A percentile compares a stretch with the other conserved stretches of the same genome.
These are phyloP conservation scores for Sphaerulina musiva DNA, from an alignment of 2,329 filamentous ascomycete genomes.

Conservation along the genomic window DNA sequence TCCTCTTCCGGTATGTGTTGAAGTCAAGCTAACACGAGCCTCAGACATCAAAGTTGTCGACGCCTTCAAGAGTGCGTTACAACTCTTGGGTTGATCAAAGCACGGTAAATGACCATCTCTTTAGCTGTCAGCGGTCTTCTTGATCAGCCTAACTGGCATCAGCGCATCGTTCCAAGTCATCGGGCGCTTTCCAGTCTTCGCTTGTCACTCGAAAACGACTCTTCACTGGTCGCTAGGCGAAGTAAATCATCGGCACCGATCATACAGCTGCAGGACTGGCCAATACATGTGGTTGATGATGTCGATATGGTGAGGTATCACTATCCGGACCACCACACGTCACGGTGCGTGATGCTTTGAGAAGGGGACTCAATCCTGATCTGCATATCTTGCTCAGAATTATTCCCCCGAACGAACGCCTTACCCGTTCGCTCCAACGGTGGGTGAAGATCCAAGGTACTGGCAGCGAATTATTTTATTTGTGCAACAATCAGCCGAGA, in stretches of 20 bases:
- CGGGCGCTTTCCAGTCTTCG: conserved; percentile 1
- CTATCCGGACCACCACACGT: conserved; percentile 12
- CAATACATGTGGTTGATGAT: neutral
- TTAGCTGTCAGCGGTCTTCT: conserved; percentile 21
- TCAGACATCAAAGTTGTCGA: conserved; percentile 42
- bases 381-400: neutral
- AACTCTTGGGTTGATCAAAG: conserved; percentile 34
- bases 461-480: neutral
- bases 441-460: neutral
- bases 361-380: conserved; percentile 21
- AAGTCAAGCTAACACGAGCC: conserved; percentile 19
- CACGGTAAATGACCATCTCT: conserved; percentile 19
- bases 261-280: conserved; percentile 1
- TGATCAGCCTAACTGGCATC: conserved; percentile 19
- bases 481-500: neutral
- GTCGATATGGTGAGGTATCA: conserved; percentile 9
- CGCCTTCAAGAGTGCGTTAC: conserved; percentile 46
- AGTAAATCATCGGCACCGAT: neutral
- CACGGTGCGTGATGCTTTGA: conserved; percentile 21
- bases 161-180: conserved; percentile 11
- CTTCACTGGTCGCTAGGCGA: neutral
- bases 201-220: neutral
- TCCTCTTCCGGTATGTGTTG: conserved; percentile 8
- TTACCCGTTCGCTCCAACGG: conserved; percentile 8
- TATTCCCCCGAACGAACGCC: conserved; percentile 1